Evolutionary conservation across 257 asterid species (phyloP).

Genomic region (Solanum lycopersicoides): DNA sequence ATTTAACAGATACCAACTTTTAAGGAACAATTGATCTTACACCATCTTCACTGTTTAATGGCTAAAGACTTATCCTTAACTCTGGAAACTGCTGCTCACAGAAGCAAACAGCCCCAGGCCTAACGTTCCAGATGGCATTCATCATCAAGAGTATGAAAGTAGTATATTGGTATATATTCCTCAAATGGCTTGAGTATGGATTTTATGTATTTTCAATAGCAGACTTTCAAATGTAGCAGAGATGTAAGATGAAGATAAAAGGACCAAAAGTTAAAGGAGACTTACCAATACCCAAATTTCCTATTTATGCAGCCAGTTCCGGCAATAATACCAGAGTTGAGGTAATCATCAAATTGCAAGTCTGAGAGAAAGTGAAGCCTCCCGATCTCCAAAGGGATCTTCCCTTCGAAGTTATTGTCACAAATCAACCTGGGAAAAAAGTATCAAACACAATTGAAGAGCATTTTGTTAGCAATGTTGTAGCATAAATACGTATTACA

Average conservation of each 20-base stretch:
- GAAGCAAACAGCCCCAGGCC: no score
- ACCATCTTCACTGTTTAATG: no score
- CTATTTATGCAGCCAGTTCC: conserved; percentile 54
- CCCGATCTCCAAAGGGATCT: conserved; percentile 57
- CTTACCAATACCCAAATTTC: conserved; percentile 76
- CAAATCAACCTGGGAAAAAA: conserved; percentile 54
- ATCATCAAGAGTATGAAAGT: not conserved
- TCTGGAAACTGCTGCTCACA: no score
- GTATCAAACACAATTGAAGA: not conserved
- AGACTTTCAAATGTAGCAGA: not conserved
- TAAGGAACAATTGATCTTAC: no score
- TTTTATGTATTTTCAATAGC: not conserved
- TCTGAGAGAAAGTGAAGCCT: conserved; percentile 54
- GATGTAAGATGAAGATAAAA: not conserved
- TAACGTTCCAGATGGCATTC: no score
- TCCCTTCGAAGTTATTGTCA: conserved; percentile 62
- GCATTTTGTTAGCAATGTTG: not conserved
- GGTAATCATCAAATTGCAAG: conserved; percentile 44
- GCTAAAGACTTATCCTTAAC: no score
- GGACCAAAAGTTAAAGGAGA: not conserved
- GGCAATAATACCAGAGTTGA: conserved; percentile 23
- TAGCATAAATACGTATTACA: not conserved
- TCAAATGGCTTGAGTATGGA: not conserved
- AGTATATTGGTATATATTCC: not conserved
- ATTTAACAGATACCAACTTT: no score